A percentile compares a stretch with the other conserved stretches of the same genome.
phyloP scores from a whole-genome alignment of 2,329 filamentous ascomycete species.

The Paramyrothecium sp. region DNA sequence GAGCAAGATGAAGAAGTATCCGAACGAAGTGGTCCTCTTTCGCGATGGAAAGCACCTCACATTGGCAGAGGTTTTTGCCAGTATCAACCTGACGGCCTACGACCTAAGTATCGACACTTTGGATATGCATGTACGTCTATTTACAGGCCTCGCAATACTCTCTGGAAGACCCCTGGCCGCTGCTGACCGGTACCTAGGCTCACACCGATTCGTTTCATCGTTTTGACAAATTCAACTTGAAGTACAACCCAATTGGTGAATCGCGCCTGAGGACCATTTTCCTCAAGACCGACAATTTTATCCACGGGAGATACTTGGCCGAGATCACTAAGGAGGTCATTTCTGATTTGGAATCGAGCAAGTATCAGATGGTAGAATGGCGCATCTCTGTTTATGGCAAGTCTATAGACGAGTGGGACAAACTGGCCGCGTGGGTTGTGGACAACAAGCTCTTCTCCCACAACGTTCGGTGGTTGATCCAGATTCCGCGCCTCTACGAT shows the following conservation, averaged over 20 bases:
- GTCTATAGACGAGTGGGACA: conserved; percentile 93
- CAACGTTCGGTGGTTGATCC: conserved; percentile 95
- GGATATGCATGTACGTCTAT: conserved; percentile 84
- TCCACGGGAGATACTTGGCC: conserved; percentile 90
- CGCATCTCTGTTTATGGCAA: conserved; percentile 96
- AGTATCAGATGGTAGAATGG: conserved; percentile 99
- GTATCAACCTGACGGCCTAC: conserved; percentile 95
- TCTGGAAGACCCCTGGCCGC: background rate
- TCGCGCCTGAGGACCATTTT: conserved; percentile 97
- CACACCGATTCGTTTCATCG: conserved; percentile 98
- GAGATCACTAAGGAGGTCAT: conserved; percentile 99
- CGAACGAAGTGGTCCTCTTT: conserved; percentile 89
- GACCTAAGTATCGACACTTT: conserved; percentile 97
- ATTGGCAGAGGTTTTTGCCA: conserved; percentile 89
- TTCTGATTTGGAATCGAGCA: conserved; percentile 93
- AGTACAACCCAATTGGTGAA: conserved; percentile 97
- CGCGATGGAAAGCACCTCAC: conserved; percentile 92
- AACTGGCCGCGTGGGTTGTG: conserved; percentile 93
- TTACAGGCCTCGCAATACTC: background rate
- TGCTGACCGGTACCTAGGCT: conserved; percentile 50
- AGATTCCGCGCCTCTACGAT: conserved; percentile 91
- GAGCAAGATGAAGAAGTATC: conserved; percentile 99
- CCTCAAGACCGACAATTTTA: conserved; percentile 97
- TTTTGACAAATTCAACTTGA: conserved; percentile 99
- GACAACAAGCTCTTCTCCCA: conserved; percentile 98